A percentile compares a stretch with the other conserved stretches of the same genome.
Conservation (phyloP, 495 filamentous ascomycete species). For the Penicillium roqueforti region DNA sequence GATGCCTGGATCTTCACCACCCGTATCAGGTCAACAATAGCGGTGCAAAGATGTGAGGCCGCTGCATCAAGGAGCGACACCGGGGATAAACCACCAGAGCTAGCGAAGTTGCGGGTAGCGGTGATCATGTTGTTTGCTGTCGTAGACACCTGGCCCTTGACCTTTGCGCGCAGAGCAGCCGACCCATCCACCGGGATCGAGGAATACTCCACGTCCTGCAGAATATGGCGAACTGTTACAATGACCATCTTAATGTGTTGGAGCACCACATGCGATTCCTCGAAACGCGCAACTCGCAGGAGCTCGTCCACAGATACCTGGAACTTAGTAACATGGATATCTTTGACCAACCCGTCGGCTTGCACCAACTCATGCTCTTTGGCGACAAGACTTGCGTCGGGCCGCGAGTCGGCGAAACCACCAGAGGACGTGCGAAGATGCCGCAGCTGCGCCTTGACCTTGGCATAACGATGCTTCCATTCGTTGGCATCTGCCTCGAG, state of each 20-base stretch:
- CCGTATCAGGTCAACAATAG: slow-evolving; percentile 79
- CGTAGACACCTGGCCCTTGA: slow-evolving; percentile 74
- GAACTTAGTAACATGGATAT: slow-evolving; percentile 91
- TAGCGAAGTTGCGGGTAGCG: slow-evolving; percentile 83
- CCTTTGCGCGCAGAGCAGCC: slow-evolving; percentile 52
- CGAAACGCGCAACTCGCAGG: slow-evolving; percentile 66
- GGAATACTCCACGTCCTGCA: slow-evolving; percentile 67
- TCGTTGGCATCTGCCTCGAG: slow-evolving; percentile 79
- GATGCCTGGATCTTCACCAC: slow-evolving; percentile 79
- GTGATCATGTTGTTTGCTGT: slow-evolving; percentile 96
- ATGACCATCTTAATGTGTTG: slow-evolving; percentile 80
- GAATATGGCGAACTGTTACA: slow-evolving; percentile 71
- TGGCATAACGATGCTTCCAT: slow-evolving; percentile 86
- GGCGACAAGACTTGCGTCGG: slow-evolving; percentile 58
- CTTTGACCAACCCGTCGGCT: slow-evolving; percentile 73
- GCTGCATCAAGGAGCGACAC: slow-evolving; percentile 94
- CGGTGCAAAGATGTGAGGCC: slow-evolving; percentile 82
- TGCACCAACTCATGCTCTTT: slow-evolving; percentile 69
- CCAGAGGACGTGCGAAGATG: slow-evolving; percentile 75
- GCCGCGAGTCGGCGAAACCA: slow-evolving; percentile 59
- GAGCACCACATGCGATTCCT: slow-evolving; percentile 67
- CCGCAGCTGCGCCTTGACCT: slow-evolving; percentile 79
- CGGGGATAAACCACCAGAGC: slow-evolving; percentile 78
- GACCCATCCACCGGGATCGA: slow-evolving; percentile 35
- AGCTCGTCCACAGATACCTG: slow-evolving; percentile 94